Base-by-base conservation (phyloP, 202 grass and related monocot species). In the Carex sylvatica region DNA sequence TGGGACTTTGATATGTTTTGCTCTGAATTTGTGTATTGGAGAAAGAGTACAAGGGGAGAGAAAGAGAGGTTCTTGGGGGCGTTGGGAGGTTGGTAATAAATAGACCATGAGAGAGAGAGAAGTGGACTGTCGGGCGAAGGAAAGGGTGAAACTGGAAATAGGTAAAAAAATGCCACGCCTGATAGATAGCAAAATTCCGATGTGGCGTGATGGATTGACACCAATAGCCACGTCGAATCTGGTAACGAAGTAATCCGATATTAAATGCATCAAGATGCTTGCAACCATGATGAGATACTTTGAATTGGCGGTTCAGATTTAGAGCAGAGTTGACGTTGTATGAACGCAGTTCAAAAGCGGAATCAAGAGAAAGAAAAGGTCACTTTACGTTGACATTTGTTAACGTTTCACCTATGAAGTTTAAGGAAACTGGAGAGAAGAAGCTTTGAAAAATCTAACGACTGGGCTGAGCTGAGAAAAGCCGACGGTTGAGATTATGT, bases 1-100 rank as follows among this genome's bases (percentile, higher is more conserved):
- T 6, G n/a, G n/a, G n/a, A n/a, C n/a, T n/a, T n/a, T 46, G 42
- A 46, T 74, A 5, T 65, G 20, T 81, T 47, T 66, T 46, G 49
- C 78, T 66, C 24, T 81, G 22, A 24, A 31, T 69, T 55, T 69
- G 6, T 55, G 61, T 63, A 6, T 60, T 40, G 19, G 4, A 20
- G 19, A 11, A 33, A 42, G 14, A 23, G 14, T 64, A 10, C 5
- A 19, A 12, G 35, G 20, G 66, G 24, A 68, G 40, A 81, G 53
- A 61, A 35, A 69, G 40, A 51, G 46, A 53, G 49, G 26, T 23
- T 30, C 13, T 40, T 20, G 7, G 5, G 3, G 26, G 42, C 44
- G 47, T 66, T 35, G 15, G 13, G 61, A 52, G 42, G 62, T 68
- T 69, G 62, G 62, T 82, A 82, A 65, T 82, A 82, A 66, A 82